Evolutionary conservation across 805 yeast species (phyloP).

Genomic region (Blastobotrys peoriensis): DNA sequence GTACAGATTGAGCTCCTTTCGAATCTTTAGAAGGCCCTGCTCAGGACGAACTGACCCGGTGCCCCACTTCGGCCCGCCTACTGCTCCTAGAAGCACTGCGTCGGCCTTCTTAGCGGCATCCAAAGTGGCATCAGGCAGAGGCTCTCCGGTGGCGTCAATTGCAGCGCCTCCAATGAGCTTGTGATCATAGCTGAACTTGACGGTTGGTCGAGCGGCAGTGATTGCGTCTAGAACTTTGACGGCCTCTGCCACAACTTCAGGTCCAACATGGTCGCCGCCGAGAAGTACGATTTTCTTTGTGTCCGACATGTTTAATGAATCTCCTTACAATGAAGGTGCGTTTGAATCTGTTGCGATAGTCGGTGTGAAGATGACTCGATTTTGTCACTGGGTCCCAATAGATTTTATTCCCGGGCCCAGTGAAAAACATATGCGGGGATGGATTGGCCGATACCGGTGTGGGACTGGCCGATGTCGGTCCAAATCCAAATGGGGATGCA

Average conservation of each 20-base stretch:
- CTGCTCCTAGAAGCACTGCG: slow-evolving; percentile 96
- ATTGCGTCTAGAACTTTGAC: slow-evolving; percentile 84
- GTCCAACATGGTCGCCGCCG: slow-evolving; percentile 97
- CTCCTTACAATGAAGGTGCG: too few species aligned
- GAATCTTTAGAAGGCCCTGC: slow-evolving; percentile 88
- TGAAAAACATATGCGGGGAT: too few species aligned
- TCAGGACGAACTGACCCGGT: slow-evolving; percentile 95
- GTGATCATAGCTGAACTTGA: slow-evolving; percentile 68
- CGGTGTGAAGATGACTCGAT: too few species aligned
- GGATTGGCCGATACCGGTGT: too few species aligned
- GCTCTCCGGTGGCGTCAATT: slow-evolving; percentile 92
- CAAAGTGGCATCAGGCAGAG: slow-evolving; percentile 79
- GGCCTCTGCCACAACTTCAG: slow-evolving; percentile 85
- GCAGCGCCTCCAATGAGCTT: slow-evolving; percentile 98
- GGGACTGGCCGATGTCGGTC: too few species aligned
- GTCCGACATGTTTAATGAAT: slow-evolving; percentile 6
- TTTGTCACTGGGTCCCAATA: too few species aligned
- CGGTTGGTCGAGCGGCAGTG: slow-evolving; percentile 46
- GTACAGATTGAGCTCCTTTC: slow-evolving; percentile 89
- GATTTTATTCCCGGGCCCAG: too few species aligned
- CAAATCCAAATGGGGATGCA: too few species aligned
- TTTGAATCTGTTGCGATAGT: too few species aligned
- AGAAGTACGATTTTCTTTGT: slow-evolving; percentile 76
- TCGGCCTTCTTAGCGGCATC: slow-evolving; percentile 80
- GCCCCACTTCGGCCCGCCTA: slow-evolving; percentile 99